Base-by-base conservation (phyloP, 163 green algal species). In the Coccomyxa subellipsoidea region DNA sequence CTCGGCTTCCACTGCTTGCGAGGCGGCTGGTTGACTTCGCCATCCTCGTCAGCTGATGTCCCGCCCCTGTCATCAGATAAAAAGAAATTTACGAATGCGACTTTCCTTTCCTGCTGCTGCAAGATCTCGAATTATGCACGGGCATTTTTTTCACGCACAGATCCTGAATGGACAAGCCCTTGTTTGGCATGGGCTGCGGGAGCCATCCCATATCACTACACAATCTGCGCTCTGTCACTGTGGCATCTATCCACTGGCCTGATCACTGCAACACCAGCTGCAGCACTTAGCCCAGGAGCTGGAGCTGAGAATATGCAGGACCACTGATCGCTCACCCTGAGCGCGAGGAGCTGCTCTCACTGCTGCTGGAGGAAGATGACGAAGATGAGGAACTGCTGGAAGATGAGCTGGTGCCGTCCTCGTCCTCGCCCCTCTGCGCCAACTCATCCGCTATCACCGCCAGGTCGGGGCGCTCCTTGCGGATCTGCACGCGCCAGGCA, bases 401-500 rank as follows among this genome's bases (percentile, higher is more conserved):
- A 31, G 76, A 83, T 1, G 76, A 83, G 4, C 77, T 82, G 0
- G 70, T 76, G 31, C 81, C 84, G 29, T 54, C 70, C 25, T 71
- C 36, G 10, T 81, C 77, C 8, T 84, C 70, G 34, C 54, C 78
- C 1, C 70, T 70, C 23, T 47, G 23, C 18, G 31, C 47, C 23
- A 91, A 69, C 4, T 76, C 80, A 38, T 87, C 87, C 36, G 91
- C 93, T 4, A 90, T 54, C 1, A 75, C 82, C 0, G 89, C 92
- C 31, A 97, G 84, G 38, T 97, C 94, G 0, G 90, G 91, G 7
- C 93, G 88, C 72, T 84, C 75, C 32, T 80, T 12, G n/a, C 72
- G 35, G 8, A 87, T 35, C 9, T 54, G 32, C 29, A 32, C 15
- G 21, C 0, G 0, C 4, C 2, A 59, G 4, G 34, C 37, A 83